Evolutionary conservation across 2,329 filamentous ascomycete genomes (phyloP).

Genomic region (Lomentospora prolificans): DNA sequence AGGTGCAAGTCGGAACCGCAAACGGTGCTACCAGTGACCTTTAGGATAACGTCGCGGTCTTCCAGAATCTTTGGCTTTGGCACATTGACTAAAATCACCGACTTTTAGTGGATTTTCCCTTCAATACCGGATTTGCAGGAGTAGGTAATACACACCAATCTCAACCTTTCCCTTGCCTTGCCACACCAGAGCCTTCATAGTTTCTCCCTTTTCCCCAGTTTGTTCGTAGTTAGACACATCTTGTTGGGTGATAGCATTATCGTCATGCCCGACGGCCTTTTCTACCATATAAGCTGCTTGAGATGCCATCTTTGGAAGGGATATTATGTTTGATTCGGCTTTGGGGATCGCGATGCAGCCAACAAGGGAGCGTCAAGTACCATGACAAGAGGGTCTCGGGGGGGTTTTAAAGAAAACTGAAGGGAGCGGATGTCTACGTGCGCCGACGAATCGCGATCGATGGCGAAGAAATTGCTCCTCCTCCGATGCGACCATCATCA

Average conservation of each 20-base stretch:
- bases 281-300: conserved; percentile 61
- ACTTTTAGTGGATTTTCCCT: neutral
- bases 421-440: no score
- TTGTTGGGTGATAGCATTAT: conserved; percentile 55
- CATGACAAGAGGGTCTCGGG: no score
- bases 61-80: conserved; percentile 66
- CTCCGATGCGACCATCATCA: neutral
- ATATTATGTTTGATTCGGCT: no score
- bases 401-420: no score
- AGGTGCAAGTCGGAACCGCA: conserved; percentile 51
- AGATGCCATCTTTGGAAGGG: conserved; percentile 47
- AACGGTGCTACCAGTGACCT: conserved; percentile 56
- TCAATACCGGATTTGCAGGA: neutral
- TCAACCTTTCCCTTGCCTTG: conserved; percentile 71
- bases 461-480: no score
- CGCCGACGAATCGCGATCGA: no score
- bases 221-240: conserved; percentile 54
- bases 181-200: conserved; percentile 76
- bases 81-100: conserved; percentile 38
- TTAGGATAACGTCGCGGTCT: conserved; percentile 67
- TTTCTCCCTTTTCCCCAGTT: conserved; percentile 40
- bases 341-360: no score
- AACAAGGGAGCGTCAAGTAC: no score
- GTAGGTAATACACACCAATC: no score
- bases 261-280: conserved; percentile 56